Evolutionary conservation across 2,329 filamentous ascomycete species (phyloP).

Genomic region (Aphanoascus verrucosus): DNA sequence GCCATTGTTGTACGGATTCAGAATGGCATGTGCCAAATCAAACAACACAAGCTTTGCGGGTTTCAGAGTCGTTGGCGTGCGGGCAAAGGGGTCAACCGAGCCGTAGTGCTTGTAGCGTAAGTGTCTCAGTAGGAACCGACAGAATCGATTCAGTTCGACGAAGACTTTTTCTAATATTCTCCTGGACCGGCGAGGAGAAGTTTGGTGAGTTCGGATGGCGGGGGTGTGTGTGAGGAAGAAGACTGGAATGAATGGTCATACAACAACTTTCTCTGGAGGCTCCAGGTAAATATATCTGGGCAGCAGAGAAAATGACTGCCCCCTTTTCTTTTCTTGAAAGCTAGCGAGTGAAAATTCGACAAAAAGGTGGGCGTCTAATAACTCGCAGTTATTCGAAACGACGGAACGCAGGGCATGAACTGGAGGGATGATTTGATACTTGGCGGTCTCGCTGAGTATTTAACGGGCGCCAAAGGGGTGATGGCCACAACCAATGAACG

Average conservation of each 20-base stretch:
- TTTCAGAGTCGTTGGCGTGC: neutral
- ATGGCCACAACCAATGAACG: neutral
- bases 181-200: constrained; percentile 8
- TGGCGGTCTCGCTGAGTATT: neutral
- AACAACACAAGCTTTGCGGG: neutral
- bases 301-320: neutral
- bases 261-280: neutral
- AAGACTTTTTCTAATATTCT: neutral
- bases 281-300: neutral
- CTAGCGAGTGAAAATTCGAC: constrained; percentile 6
- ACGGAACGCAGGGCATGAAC: neutral
- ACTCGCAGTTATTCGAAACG: neutral
- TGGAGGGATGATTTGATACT: neutral
- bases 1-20: constrained; percentile 39
- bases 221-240: neutral
- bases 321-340: neutral
- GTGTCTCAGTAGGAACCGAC: neutral
- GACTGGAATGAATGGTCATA: neutral
- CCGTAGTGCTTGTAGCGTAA: neutral
- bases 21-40: neutral
- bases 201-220: neutral
- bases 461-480: neutral
- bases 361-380: constrained; percentile 3
- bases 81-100: neutral
- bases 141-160: neutral